Evolutionary conservation across 2,329 filamentous ascomycete genomes (phyloP).

Genomic region (Trichoderma sp.): DNA sequence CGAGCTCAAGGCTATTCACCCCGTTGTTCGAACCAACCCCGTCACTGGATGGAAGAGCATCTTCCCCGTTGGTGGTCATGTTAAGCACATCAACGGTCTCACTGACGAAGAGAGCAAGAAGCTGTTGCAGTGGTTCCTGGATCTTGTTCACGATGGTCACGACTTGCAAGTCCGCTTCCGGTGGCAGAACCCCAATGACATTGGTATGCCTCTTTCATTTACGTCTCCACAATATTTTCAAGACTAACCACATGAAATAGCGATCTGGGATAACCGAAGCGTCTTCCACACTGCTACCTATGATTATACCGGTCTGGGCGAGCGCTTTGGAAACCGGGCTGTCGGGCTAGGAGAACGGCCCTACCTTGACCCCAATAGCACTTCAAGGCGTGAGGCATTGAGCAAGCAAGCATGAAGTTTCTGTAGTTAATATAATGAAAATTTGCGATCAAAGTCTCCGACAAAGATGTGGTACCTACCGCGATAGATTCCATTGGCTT

Average conservation of each 20-base stretch:
- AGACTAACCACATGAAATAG: constrained; percentile 26
- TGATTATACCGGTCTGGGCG: constrained; percentile 48
- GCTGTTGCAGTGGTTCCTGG: constrained; percentile 51
- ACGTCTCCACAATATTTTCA: fast-evolving
- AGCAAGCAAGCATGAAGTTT: background rate
- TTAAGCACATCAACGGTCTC: constrained; percentile 49
- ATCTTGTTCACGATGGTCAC: constrained; percentile 52
- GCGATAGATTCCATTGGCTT: too few relatives aligned
- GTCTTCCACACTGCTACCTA: constrained; percentile 54
- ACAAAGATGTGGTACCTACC: background rate
- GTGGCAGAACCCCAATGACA: constrained; percentile 46
- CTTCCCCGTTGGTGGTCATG: constrained; percentile 51
- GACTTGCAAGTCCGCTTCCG: constrained; percentile 50
- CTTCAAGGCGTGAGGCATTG: constrained; percentile 21
- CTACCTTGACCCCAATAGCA: constrained; percentile 48
- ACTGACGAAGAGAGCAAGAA: constrained; percentile 45
- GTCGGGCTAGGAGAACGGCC: constrained; percentile 54
- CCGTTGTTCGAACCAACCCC: constrained; percentile 55
- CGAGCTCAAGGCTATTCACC: constrained; percentile 49
- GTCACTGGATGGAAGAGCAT: constrained; percentile 57
- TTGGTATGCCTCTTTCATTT: constrained; percentile 25
- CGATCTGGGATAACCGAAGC: constrained; percentile 58
- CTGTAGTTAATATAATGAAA: background rate
- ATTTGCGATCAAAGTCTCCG: too few relatives aligned
- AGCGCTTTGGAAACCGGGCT: constrained; percentile 47